Evolutionary conservation across 768 basidiomycete species (phyloP).

Genomic region (Suillus spraguei): DNA sequence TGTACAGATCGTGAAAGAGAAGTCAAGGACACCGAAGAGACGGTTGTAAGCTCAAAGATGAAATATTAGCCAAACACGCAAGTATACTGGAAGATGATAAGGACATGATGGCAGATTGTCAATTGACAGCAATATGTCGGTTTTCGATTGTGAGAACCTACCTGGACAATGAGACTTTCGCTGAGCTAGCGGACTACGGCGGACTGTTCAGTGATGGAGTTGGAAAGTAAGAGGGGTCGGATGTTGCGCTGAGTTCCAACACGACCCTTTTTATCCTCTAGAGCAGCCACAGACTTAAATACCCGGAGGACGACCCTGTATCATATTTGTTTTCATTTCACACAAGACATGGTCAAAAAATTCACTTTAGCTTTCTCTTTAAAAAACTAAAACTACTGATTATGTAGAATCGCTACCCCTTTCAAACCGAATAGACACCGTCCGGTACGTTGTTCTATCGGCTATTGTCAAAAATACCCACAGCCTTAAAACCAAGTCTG

Average conservation of each 20-base stretch:
- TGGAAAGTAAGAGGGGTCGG: conserved; percentile 23
- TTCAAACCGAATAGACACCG: conserved; percentile 3
- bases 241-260: conserved; percentile 31
- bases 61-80: conserved; percentile 7
- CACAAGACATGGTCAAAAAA: conserved; percentile 3
- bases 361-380: background rate
- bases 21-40: conserved; percentile 22
- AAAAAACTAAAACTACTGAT: conserved; percentile 4
- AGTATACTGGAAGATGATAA: background rate
- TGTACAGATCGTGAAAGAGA: conserved; percentile 19
- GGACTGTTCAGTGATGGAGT: conserved; percentile 33
- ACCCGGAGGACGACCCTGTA: conserved; percentile 6
- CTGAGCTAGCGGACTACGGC: conserved; percentile 40
- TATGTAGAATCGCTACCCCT: background rate
- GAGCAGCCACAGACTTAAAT: conserved; percentile 8
- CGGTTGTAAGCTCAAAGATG: conserved; percentile 10
- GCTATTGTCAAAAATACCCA: background rate
- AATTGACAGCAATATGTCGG: conserved; percentile 11
- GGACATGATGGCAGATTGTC: conserved; percentile 30
- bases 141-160: conserved; percentile 18
- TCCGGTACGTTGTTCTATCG: conserved; percentile 4
- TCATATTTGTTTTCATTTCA: conserved; percentile 8
- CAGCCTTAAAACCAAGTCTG: too few species aligned
- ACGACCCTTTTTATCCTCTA: conserved; percentile 5
- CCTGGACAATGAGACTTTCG: conserved; percentile 33